Evolutionary conservation across 176 grass and related monocot species (phyloP).

Genomic region (Juncus effusus): DNA sequence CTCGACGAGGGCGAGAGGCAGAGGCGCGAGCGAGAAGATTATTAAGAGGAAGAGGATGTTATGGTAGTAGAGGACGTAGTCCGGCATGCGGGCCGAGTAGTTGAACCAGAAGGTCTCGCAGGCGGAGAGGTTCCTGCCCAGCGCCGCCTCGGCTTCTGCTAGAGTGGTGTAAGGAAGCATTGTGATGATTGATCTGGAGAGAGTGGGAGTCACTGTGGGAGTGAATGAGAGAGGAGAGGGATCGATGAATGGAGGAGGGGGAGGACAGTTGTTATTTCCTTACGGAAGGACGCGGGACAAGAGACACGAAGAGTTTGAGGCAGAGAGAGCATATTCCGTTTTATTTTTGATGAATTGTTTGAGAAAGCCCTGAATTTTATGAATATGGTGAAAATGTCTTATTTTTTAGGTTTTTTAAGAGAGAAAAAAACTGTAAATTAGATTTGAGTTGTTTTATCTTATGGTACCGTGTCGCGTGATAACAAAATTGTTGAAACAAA

Average conservation of each 20-base stretch:
- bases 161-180: slow-evolving; percentile 81
- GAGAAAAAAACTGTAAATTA: no score
- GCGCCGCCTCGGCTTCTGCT: slow-evolving; percentile 65
- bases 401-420: no score
- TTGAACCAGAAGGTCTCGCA: slow-evolving; percentile 66
- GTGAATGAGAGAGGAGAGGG: not conserved
- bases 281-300: no score
- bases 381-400: no score
- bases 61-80: slow-evolving; percentile 63
- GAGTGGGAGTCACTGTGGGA: not conserved
- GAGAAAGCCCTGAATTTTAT: not conserved
- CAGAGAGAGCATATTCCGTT: not conserved
- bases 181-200: slow-evolving; percentile 3
- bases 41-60: slow-evolving; percentile 76
- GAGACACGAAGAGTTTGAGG: not conserved
- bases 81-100: slow-evolving; percentile 45
- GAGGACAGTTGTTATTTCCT: no score
- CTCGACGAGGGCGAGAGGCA: slow-evolving; percentile 78
- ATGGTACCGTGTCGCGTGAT: no score
- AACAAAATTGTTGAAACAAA: no score
- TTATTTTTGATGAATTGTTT: not conserved
- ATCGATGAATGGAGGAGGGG: not conserved
- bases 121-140: slow-evolving; percentile 52
- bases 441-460: no score
- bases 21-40: slow-evolving; percentile 69